Evolutionary conservation across 345 rosid genomes (phyloP), one percentile per base, ranked within the genome.

Genomic region (Pistacia atlantica): DNA sequence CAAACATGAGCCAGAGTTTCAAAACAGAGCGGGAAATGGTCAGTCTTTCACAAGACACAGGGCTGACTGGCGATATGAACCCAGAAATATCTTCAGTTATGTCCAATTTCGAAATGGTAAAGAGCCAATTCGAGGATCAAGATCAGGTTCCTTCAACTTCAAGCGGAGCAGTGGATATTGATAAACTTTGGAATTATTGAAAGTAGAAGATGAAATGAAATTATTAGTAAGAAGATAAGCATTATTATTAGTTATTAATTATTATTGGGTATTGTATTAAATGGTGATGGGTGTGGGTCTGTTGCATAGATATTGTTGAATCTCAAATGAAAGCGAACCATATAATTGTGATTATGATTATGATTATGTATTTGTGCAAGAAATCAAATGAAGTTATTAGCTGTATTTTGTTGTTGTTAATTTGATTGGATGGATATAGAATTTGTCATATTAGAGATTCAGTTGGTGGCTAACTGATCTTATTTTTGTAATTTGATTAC

Each of bases 111-210:
- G 89, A 86, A 55, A 65, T 67, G 75, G 88, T 86, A 5, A 87
- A 83, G 78, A 86, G 82, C 81, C 74, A 69, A 45, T 79, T 84
- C 16, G 83, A 86, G 31, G 84, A 83, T 69, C 93, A 78, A 46
- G 88, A 81, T 42, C 46, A 42, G 33, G 89, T 71, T 8, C 92
- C 92, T 73, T 85, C 89, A 58, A 60, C 89, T 64, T 86, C 90
- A 13, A 67, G 86, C 1, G 83, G 74, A 59, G 81, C 87, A 12
- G 65, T 79, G 71, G 90, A 87, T 70, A 82, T 89, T 72, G 92
- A 86, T 67, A 80, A 83, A 77, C 78, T 93, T 55, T 92, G 97
- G 98, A 89, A 73, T 80, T 91, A 84, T 80, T 91, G 86, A 86
- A 75, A 73, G 5, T 4, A 3, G 31, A 25, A 28, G 9, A 56